Conservation (phyloP, 768 basidiomycete species). For the Phallus indusiatus region DNA sequence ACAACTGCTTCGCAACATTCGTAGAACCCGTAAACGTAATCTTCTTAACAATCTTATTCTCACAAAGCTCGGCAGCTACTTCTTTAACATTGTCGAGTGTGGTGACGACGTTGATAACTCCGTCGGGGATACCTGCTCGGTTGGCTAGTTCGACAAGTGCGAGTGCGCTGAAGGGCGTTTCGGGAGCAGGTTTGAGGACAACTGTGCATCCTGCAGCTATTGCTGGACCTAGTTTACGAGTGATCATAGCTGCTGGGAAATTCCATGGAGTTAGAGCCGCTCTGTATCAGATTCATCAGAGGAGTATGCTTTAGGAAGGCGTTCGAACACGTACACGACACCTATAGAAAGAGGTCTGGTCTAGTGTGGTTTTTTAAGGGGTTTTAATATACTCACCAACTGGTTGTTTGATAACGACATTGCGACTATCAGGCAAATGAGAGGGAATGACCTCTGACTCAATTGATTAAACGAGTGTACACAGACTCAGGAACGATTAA, state of each 20-base stretch:
- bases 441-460: constrained; percentile 48
- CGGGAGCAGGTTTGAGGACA: constrained; percentile 90
- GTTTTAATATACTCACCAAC: constrained; percentile 42
- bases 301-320: background rate
- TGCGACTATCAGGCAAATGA: constrained; percentile 56
- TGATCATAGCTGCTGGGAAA: constrained; percentile 93
- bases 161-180: constrained; percentile 88
- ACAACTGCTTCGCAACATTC: constrained; percentile 65
- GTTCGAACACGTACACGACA: constrained; percentile 32
- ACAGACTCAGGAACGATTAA: background rate
- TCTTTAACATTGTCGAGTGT: constrained; percentile 75
- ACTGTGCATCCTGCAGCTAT: constrained; percentile 95
- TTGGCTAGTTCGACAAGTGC: constrained; percentile 85
- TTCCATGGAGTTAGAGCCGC: constrained; percentile 85
- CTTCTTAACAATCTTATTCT: constrained; percentile 79
- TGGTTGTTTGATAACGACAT: constrained; percentile 90
- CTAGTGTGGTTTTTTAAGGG: constrained; percentile 10
- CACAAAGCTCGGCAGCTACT: constrained; percentile 93
- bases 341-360: constrained; percentile 20
- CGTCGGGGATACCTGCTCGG: constrained; percentile 89
- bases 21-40: constrained; percentile 90
- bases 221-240: constrained; percentile 81
- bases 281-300: constrained; percentile 25
- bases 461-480: background rate
- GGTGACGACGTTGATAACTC: constrained; percentile 91